Evolutionary conservation across 2,329 filamentous ascomycete genomes (phyloP), one percentile per base, ranked within the genome.

Genomic region (Fusarium armeniacum): DNA sequence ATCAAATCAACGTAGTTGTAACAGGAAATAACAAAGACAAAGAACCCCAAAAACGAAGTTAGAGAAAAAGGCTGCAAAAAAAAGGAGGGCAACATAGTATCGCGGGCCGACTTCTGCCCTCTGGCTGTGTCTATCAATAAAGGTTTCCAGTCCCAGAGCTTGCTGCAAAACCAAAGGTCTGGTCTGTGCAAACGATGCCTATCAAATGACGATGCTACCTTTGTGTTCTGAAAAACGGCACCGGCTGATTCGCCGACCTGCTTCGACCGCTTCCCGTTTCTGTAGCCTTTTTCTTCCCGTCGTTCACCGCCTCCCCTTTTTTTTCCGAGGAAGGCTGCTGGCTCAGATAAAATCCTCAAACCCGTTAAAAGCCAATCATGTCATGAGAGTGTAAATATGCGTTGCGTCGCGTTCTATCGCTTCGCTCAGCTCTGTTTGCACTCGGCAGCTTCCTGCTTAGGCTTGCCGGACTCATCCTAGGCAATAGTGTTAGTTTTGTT

Each of bases 361-460:
- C 53, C 69, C 56, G 51, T 66, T 54, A 56, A 62, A 73, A 68
- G 56, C 61, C 71, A 67, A 72, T 74, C 71, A 71, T 75, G 61
- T 73, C 70, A 73, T 74, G 60, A 73, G 62, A 73, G 58, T 63
- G 53, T 60, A 54, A 64, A 59, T 59, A 62, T 68, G 62, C 55
- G 50, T 55, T 52, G 44, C 70, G 64, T 69, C 44, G 59, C 50
- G 54, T 85, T 71, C 84, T 81, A 75, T 81, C 67, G 51, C 52
- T 62, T 57, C 67, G 65, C 83, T 86, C 89, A 97, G 84, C 93
- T 97, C 84, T 97, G 93, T 87, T 97, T 97, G 90, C 94, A 97
- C 85, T 97, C 94, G 73, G 94, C 93, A 73, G 93, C 90, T 83
- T 97, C 93, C 84, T 96, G 93, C 87, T 97, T 97, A 62, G 94